Evolutionary conservation across 2,329 filamentous ascomycete species (phyloP), one percentile per base, ranked within the genome.

Genomic region (Cladobotryum protrusum): DNA sequence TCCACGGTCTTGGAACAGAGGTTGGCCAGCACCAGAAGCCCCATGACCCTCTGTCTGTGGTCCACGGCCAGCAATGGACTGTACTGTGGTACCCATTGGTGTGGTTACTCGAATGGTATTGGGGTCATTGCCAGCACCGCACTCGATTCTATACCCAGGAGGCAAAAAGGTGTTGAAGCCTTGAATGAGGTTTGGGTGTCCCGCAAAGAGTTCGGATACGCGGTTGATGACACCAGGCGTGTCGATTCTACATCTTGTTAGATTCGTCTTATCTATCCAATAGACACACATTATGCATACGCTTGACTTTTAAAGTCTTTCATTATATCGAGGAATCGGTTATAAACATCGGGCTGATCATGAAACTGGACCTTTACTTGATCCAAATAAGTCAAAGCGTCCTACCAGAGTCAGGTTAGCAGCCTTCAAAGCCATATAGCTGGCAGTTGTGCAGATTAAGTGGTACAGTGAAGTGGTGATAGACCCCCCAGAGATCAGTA

Each of bases 231-330:
- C 93, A 1, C 93, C 93, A 0, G 93, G 93, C 0, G 93, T 99
- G 65, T 99, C 93, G 61, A 99, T 99, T 3, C 87, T 85, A 52
- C 20, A 20, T 51, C 13, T 43, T 45, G 56, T 74, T 55, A 72
- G 61, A 52, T 51, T 37, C 37, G 41, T 48, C 77, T 85, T 71
- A 96, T 90, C n/a, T 29, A 37, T 33, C 20, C 5, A 12, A 18
- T n/a, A 7, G 33, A 12, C 5, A 12, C 42, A 39, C 6, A n/a
- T n/a, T 37, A 43, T 49, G 78, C 86, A 72, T 75, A 91, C 81
- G 91, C 90, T 71, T 96, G 92, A 61, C 90, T 96, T 71, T 99
- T 99, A 68, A 99, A 99, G 61, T 99, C 93, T 64, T 99, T 99
- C 93, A 99, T 99, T 44, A 99, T 99, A 60, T 99, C 93, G 42